Evolutionary conservation across 176 grass and related monocot genomes (phyloP).

Genomic region (Saccharum spontaneum): DNA sequence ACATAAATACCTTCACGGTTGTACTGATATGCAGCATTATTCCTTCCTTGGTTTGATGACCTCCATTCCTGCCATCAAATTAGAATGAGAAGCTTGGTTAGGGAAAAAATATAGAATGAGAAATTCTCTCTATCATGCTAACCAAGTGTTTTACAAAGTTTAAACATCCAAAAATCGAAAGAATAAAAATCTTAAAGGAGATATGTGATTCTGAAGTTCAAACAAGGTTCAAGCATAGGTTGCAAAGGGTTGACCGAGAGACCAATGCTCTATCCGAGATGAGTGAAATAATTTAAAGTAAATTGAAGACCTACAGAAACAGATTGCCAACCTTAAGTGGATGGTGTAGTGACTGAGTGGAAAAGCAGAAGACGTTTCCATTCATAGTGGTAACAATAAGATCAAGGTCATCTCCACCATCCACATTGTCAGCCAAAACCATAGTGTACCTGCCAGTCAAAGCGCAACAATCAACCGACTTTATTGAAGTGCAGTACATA

Average conservation of each 20-base stretch:
- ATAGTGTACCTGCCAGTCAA: constrained; percentile 76
- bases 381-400: constrained; percentile 98
- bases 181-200: not conserved
- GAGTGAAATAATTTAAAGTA: not conserved
- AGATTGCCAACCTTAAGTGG: constrained; percentile 69
- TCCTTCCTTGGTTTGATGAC: constrained; percentile 80
- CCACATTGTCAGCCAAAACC: constrained; percentile 96
- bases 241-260: constrained; percentile 11
- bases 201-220: constrained; percentile 2
- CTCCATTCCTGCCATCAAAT: constrained; percentile 80
- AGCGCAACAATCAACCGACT: constrained; percentile 26
- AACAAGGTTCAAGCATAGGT: constrained; percentile 20
- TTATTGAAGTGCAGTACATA: constrained; percentile 4
- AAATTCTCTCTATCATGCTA: not conserved
- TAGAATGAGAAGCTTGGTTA: not conserved
- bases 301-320: constrained; percentile 16
- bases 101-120: not conserved
- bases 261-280: not conserved
- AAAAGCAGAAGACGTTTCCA: constrained; percentile 96
- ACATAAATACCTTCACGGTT: constrained; percentile 77
- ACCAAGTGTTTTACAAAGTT: not conserved
- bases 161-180: constrained; percentile 10
- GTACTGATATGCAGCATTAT: constrained; percentile 69
- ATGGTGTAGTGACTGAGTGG: constrained; percentile 90
- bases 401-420: constrained; percentile 98